Evolutionary conservation across 1,284 basidiomycete species (phyloP), one percentile per base, ranked within the genome.

Genomic region (Cutaneotrichosporon cavernicola): DNA sequence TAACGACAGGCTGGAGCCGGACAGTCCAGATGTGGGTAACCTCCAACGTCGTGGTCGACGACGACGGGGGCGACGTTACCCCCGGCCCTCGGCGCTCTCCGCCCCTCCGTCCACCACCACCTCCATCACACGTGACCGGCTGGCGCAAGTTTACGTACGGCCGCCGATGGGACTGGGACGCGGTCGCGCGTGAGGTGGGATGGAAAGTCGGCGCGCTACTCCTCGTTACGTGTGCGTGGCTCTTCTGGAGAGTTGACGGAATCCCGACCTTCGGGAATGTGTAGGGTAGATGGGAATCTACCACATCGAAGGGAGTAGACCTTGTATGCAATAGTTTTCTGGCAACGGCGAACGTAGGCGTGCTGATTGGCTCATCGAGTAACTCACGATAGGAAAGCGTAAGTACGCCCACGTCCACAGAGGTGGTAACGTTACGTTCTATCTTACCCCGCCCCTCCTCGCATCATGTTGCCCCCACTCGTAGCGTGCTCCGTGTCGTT

Each of bases 1-100:
- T 79, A 2, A 79, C 80, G 40, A 82, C 81, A 0, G 79, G 76
- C 49, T 73, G 76, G 59, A 74, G 72, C 13, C 72, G 80, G 26
- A 73, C 74, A 4, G 71, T 82, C 2, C 76, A 81, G 64, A 81
- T 81, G 72, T 82, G 80, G 78, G 80, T 82, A n/a, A 81, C 81
- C 36, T 74, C 72, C 22, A 82, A 82, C 57, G 79, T 82, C 38
- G 59, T 53, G 14, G 60, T 56, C 32, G 32, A 50, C 9, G 47
- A 50, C 58, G 38, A 46, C 21, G 56, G 56, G n/a, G 62, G 53
- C 53, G 50, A 64, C 59, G 38, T 56, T 32, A 68, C 62, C 8
- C 63, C 51, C 3, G 64, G 64, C 8, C 63, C 63, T 18, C 26
- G 62, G 36, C 30, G 46, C 14, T 61, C 62, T 16, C 61, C 61